Percentiles rank a stretch among this genome's conserved stretches.
phyloP scores from a whole-genome alignment of 73 alveolate genomes.

The Paramecium caudatum region DNA sequence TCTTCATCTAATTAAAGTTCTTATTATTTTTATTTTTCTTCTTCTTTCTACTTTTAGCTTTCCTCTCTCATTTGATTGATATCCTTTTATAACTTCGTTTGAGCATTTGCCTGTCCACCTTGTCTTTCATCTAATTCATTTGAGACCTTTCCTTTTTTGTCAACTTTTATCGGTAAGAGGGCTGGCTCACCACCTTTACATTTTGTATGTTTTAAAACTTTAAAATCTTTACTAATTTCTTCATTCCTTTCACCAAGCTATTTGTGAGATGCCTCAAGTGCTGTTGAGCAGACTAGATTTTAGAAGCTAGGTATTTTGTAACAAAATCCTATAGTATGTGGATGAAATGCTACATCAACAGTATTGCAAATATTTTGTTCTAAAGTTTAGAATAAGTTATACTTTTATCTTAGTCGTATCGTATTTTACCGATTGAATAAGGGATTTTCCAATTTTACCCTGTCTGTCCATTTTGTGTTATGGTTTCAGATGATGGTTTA shows the following conservation, averaged over 20 bases:
- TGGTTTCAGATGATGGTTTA: constrained; percentile 86
- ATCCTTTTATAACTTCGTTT: constrained; percentile 88
- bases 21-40: constrained; percentile 68
- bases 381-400: not conserved
- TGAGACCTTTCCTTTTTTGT: constrained; percentile 83
- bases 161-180: constrained; percentile 76
- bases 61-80: constrained; percentile 77
- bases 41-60: constrained; percentile 64
- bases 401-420: constrained; percentile 94
- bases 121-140: constrained; percentile 60
- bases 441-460: constrained; percentile 98
- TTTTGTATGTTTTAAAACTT: constrained; percentile 92
- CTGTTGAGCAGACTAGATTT: constrained; percentile 92
- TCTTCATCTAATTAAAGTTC: constrained; percentile 82
- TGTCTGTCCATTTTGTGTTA: constrained; percentile 79
- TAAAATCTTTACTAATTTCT: constrained; percentile 93
- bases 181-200: constrained; percentile 96
- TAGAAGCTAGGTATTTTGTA: constrained; percentile 80
- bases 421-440: constrained; percentile 88
- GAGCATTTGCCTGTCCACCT: constrained; percentile 74
- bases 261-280: constrained; percentile 89
- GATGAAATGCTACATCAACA: constrained; percentile 93
- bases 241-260: constrained; percentile 93
- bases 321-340: constrained; percentile 84
- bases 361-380: constrained; percentile 93